phyloP scores from a whole-genome alignment of 2,329 filamentous ascomycete species.

The Rhexocercosporidium sp. region DNA sequence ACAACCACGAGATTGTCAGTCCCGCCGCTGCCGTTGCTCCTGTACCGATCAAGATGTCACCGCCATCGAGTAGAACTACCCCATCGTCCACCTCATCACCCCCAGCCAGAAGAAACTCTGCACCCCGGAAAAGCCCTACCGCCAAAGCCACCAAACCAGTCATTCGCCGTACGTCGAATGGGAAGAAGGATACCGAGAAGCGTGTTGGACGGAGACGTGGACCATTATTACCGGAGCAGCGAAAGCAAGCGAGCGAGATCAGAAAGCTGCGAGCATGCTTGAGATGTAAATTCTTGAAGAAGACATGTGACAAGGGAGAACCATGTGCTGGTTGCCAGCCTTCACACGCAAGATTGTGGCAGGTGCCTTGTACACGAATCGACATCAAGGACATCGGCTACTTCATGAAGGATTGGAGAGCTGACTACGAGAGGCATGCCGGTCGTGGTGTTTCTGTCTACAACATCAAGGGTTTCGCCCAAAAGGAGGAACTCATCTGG shows the following conservation, averaged over 20 bases:
- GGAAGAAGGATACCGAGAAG: constrained; percentile 89
- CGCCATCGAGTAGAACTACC: constrained; percentile 63
- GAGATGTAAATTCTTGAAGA: constrained; percentile 98
- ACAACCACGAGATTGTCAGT: constrained; percentile 62
- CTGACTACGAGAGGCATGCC: constrained; percentile 91
- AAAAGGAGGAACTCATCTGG: constrained; percentile 76
- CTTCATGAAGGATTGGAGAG: constrained; percentile 99
- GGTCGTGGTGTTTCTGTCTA: constrained; percentile 86
- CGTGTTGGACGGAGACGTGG: constrained; percentile 90
- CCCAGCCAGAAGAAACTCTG: constrained; percentile 69
- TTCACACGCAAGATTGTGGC: constrained; percentile 93
- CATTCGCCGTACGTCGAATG: constrained; percentile 73
- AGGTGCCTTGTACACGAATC: constrained; percentile 95
- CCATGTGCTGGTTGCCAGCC: constrained; percentile 95
- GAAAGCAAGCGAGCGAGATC: constrained; percentile 96
- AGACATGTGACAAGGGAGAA: constrained; percentile 97
- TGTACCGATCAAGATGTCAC: constrained; percentile 69
- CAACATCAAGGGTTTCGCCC: constrained; percentile 86
- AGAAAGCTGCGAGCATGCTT: constrained; percentile 92
- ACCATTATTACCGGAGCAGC: constrained; percentile 88
- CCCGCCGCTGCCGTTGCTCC: constrained; percentile 71
- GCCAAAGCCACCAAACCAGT: constrained; percentile 85
- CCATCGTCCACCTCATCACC: constrained; percentile 68
- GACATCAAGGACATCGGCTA: constrained; percentile 98
- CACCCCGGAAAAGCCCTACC: constrained; percentile 63